Evolutionary conservation across 176 grass and related monocot species (phyloP), one percentile per base, ranked within the genome.

Genomic region (Olyra latifolia): DNA sequence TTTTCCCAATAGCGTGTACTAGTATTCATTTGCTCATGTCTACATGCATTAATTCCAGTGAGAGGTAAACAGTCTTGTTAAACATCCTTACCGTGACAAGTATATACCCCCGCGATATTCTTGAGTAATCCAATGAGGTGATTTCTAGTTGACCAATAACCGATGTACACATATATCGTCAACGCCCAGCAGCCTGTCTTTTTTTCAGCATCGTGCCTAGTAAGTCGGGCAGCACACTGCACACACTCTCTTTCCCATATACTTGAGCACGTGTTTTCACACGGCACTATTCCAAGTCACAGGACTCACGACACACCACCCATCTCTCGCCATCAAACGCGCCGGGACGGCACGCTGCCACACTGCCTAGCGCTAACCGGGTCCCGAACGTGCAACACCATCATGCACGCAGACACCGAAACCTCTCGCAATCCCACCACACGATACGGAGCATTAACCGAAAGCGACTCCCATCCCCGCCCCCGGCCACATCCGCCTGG

Each of bases 401-500:
- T 8, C 15, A 16, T 16, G 44, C 44, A 11, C 57, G 30, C 50
- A 10, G 50, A 39, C 10, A 3, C 50, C 12, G 3, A 23, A 41
- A 5, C 23, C 19, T 1, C 20, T 10, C 29, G 11, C 12, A 7
- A 28, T 19, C 72, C 39, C 57, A 20, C 32, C 28, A 60, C 41
- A 41, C 68, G n/a, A 53, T 54, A 19, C n/a, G n/a, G 13, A 42
- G 62, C 16, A 13, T 4, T 25, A n/a, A 6, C 12, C 38, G 76
- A 78, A 9, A n/a, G 32, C 24, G 69, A 58, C 68, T 13, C 73
- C 30, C 28, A 15, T 20, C 3, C 64, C 42, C 23, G 28, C n/a
- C 22, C 44, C 66, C 66, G 43, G 44, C 29, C 52, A 43, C 74
- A 17, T 85, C 45, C 57, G 57, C 74, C 58, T 29, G 39, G 71